Evolutionary conservation across 805 yeast species (phyloP).

Genomic region (Candida nemodendra): DNA sequence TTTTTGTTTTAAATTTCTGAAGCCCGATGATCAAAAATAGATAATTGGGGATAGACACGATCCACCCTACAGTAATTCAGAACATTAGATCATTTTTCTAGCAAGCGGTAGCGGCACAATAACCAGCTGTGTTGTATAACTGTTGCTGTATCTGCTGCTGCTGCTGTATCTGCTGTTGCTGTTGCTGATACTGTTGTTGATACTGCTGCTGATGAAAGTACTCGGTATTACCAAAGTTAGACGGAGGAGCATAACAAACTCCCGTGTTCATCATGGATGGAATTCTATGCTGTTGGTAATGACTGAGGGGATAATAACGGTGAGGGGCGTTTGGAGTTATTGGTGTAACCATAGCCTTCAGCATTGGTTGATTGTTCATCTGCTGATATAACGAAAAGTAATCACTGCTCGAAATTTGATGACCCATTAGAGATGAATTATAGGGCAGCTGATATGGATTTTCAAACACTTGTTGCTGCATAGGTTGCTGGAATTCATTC

Average conservation of each 20-base stretch:
- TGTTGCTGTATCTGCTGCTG: conserved; percentile 10
- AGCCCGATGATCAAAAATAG: background rate
- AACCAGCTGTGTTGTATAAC: conserved; percentile 10
- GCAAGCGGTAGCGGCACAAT: conserved; percentile 25
- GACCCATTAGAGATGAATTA: conserved; percentile 15
- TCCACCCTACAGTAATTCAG: background rate
- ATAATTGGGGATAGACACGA: background rate
- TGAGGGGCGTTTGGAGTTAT: conserved; percentile 12
- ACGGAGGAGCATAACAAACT: conserved; percentile 8
- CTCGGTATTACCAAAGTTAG: conserved; percentile 3
- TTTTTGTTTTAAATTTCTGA: background rate
- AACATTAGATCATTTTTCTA: conserved; percentile 6
- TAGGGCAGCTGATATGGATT: conserved; percentile 26
- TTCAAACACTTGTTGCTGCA: conserved; percentile 23
- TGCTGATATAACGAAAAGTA: conserved; percentile 19
- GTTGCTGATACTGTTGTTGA: conserved; percentile 6
- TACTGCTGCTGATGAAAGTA: conserved; percentile 2
- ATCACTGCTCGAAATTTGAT: conserved; percentile 11
- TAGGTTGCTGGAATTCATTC: conserved; percentile 18
- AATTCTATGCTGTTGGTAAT: conserved; percentile 13
- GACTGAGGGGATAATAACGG: conserved; percentile 20
- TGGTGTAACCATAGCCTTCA: conserved; percentile 6
- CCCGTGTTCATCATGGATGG: conserved; percentile 20
- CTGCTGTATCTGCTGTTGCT: conserved; percentile 10
- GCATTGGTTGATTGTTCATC: conserved; percentile 11